These are phyloP conservation scores for Salicornia ramosissima DNA, from an alignment of 148 eudicot species.

Conservation along the genomic window DNA sequence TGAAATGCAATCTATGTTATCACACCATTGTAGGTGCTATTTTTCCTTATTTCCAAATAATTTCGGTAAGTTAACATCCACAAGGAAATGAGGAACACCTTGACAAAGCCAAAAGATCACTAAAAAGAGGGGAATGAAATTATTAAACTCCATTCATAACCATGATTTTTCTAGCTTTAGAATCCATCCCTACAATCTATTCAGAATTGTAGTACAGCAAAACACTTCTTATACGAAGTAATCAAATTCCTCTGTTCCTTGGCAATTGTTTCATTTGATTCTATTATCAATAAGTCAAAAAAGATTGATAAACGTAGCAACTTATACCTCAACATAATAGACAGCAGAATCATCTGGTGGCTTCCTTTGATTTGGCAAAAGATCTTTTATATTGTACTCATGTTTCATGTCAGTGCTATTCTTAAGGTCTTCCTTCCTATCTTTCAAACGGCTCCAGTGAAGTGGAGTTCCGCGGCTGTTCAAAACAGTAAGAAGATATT, in stretches of 20 bases:
- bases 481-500: constrained; percentile 71
- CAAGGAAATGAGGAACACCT: too few species aligned
- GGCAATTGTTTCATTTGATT: not conserved
- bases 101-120: too few species aligned
- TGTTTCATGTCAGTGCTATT: constrained; percentile 32
- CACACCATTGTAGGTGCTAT: too few species aligned
- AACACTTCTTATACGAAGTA: not conserved
- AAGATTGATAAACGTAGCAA: not conserved
- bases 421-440: constrained; percentile 32
- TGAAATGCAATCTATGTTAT: too few species aligned
- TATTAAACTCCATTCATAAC: too few species aligned
- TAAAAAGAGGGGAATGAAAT: too few species aligned
- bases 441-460: constrained; percentile 57
- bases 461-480: constrained; percentile 84
- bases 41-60: too few species aligned
- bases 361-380: constrained; percentile 58
- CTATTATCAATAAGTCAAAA: too few species aligned
- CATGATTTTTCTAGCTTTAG: too few species aligned
- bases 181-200: not conserved
- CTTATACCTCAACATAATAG: constrained; percentile 67
- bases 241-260: too few species aligned
- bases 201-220: not conserved
- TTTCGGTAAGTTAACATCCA: too few species aligned
- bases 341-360: constrained; percentile 52
- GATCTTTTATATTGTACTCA: constrained; percentile 56